Conservation (phyloP, 2,329 filamentous ascomycete genomes). For the Fusarium longipes region DNA sequence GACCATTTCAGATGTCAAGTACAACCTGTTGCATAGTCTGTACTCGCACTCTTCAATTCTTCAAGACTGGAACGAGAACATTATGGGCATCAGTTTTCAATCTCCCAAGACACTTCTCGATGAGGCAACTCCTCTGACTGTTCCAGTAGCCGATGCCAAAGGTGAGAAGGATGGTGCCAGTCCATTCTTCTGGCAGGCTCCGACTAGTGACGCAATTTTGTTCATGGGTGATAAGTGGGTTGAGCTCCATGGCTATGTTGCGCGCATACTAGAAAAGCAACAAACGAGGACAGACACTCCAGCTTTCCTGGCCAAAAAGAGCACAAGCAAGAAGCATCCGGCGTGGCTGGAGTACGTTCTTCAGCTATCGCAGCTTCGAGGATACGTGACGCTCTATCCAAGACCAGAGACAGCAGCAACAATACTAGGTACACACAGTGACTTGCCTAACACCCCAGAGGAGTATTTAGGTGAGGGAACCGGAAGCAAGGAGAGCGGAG, state of each 20-base stretch:
- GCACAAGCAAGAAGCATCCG: slow-evolving; percentile 75
- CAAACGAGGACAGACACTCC: slow-evolving; percentile 51
- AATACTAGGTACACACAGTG: slow-evolving; percentile 80
- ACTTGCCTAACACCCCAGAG: slow-evolving; percentile 78
- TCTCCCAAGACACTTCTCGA: slow-evolving; percentile 74
- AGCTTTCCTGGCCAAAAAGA: slow-evolving; percentile 61
- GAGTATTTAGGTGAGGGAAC: slow-evolving; percentile 61
- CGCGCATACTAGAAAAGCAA: slow-evolving; percentile 66
- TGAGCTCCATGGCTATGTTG: slow-evolving; percentile 84
- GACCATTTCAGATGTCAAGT: slow-evolving; percentile 72
- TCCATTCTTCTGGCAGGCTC: slow-evolving; percentile 86
- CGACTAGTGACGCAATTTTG: slow-evolving; percentile 83
- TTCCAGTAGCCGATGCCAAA: slow-evolving; percentile 50
- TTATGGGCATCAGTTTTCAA: slow-evolving; percentile 85
- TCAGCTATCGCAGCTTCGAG: slow-evolving; percentile 78
- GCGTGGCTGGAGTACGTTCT: slow-evolving; percentile 83
- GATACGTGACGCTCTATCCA: slow-evolving; percentile 85
- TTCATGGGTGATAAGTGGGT: slow-evolving; percentile 89
- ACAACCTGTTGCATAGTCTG: slow-evolving; percentile 78
- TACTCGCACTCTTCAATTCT: slow-evolving; percentile 68
- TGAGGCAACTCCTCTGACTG: slow-evolving; percentile 65
- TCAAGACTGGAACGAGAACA: slow-evolving; percentile 60
- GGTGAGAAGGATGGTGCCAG: slow-evolving; percentile 50
- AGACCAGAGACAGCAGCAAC: slow-evolving; percentile 63
- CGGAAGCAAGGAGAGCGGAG: slow-evolving; percentile 43